Base-by-base conservation (phyloP, 495 filamentous ascomycete genomes). In the Tuber calosporum region DNA sequence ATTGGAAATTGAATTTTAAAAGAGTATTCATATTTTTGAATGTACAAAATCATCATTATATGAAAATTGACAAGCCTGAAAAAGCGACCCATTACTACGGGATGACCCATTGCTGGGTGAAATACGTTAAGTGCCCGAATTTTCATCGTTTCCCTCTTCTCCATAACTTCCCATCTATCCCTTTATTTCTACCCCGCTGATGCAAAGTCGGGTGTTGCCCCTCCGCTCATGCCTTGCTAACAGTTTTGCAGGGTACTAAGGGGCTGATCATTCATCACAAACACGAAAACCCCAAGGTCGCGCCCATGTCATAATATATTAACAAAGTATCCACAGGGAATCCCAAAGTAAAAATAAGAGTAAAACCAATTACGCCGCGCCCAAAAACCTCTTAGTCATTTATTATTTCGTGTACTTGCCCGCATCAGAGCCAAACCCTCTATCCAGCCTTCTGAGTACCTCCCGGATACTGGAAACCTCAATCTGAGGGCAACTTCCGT, bases 401-500 rank as follows among this genome's bases (percentile, higher is more conserved):
- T 13, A 17, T 62, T 62, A 62, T 62, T 62, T 62, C 4, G 53
- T 34, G 7, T 62, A 62, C 53, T 62, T 62, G 53, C 53, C 53
- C 30, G 43, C 77, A 81, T 81, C 83, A 66, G 84, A 77, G 9
- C 88, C 89, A 82, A 96, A 96, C 53, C 92, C 82, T 48, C 92
- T 86, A 80, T 96, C 93, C 80, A 96, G 93, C 72, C 90, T 89
- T 76, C 90, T 92, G 72, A 96, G 82, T 40, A 95, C 92, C 53
- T 89, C 89, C 90, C 94, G 93, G 38, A 96, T 92, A 81, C 90
- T 93, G 6, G 91, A 92, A 1, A 92, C 91, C 80, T 96, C 92
- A 13, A 96, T 89, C 80, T 94, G 91, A 76, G 89, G 34, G 86
- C 86, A 73, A 89, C 85, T 73, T 37, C 79, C 76, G 71, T 82